Evolutionary conservation across 306 rosid species (phyloP).

Genomic region (Fagus crenata): DNA sequence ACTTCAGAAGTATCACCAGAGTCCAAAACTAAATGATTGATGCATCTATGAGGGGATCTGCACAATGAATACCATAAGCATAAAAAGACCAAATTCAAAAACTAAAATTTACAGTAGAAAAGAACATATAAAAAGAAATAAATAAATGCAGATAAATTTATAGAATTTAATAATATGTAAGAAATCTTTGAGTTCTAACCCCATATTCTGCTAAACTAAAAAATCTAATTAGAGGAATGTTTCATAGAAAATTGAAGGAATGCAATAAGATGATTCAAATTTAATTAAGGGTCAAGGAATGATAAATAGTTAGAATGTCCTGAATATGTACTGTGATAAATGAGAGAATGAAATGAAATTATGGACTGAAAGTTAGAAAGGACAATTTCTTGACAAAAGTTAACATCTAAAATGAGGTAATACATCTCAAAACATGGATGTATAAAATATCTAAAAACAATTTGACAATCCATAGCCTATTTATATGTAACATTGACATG

Average conservation of each 20-base stretch:
- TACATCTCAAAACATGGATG: too few relatives aligned
- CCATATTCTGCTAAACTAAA: conserved; percentile 18
- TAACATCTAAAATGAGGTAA: not conserved
- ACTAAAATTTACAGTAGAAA: conserved; percentile 23
- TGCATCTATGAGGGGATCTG: conserved; percentile 77
- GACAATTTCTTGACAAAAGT: not conserved
- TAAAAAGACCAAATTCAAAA: conserved; percentile 50
- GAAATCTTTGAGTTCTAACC: conserved; percentile 19
- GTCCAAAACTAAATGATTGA: conserved; percentile 78
- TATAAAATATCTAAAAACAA: too few relatives aligned
- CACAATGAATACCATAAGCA: conserved; percentile 60
- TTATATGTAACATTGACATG: too few relatives aligned
- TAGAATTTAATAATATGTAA: conserved; percentile 37
- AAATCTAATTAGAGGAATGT: not conserved
- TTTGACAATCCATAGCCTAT: too few relatives aligned
- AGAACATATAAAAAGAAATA: conserved; percentile 1
- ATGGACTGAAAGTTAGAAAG: not conserved
- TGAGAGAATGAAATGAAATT: not conserved
- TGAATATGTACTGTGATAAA: not conserved
- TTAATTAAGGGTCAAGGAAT: not conserved
- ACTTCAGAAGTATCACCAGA: conserved; percentile 83
- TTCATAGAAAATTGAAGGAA: not conserved
- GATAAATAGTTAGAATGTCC: not conserved
- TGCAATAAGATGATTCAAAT: not conserved
- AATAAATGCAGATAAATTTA: conserved; percentile 28